These are phyloP conservation scores for Aspergillus niger DNA, from an alignment of 2,329 filamentous ascomycete species.

Conservation along the genomic window DNA sequence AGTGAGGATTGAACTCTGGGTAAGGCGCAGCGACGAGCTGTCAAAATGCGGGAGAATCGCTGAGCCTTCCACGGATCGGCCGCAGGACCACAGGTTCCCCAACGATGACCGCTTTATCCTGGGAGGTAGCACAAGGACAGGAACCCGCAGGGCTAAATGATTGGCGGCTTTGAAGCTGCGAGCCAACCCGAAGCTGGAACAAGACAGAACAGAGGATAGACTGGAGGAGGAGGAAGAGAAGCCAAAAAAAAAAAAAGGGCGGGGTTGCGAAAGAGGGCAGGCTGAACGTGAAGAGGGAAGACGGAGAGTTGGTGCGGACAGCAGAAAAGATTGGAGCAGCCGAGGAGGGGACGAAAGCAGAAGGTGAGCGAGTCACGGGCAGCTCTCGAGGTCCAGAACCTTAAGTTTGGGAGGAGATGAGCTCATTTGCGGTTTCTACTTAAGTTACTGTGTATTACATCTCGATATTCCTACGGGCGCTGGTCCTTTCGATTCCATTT, in stretches of 20 bases:
- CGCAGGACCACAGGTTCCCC: slow-evolving; percentile 26
- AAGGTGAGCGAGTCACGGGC: slow-evolving; percentile 15
- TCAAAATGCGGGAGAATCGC: slow-evolving; percentile 39
- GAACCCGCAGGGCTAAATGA: slow-evolving; percentile 7
- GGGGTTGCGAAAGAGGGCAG: slow-evolving; percentile 9
- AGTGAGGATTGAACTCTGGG: slow-evolving; percentile 21
- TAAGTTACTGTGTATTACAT: too few species aligned
- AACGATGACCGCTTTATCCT: slow-evolving; percentile 16
- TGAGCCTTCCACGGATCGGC: slow-evolving; percentile 34
- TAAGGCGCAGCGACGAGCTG: slow-evolving; percentile 33
- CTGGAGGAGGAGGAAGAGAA: neutral
- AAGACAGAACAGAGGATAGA: neutral
- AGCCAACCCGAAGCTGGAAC: slow-evolving; percentile 1
- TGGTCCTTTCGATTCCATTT: too few species aligned
- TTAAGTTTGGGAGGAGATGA: slow-evolving; percentile 10
- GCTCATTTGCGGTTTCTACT: slow-evolving; percentile 11
- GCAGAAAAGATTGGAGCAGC: slow-evolving; percentile 3
- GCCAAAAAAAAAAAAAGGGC: neutral
- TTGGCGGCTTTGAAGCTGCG: slow-evolving; percentile 8
- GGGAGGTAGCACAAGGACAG: slow-evolving; percentile 11
- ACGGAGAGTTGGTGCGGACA: slow-evolving; percentile 3
- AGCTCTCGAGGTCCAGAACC: slow-evolving; percentile 10
- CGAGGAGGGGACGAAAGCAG: slow-evolving; percentile 5
- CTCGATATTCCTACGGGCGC: too few species aligned
- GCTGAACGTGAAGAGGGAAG: neutral